Evolutionary conservation across 2,329 filamentous ascomycete species (phyloP).

Genomic region (Metarhizium rileyi): DNA sequence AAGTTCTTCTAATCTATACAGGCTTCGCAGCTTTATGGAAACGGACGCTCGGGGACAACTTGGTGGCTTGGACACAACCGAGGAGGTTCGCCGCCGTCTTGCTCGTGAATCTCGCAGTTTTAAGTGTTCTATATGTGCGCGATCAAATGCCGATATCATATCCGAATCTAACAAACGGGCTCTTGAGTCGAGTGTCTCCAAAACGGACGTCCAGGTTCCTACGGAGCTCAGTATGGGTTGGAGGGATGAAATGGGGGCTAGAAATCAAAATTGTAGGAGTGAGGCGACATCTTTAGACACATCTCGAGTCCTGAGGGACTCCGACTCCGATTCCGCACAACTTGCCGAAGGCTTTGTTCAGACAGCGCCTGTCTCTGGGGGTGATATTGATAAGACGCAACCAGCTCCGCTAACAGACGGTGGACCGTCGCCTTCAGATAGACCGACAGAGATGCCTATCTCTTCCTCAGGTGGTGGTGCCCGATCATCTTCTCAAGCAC

Average conservation of each 20-base stretch:
- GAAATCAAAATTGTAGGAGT: conserved; percentile 7
- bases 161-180: conserved; percentile 55
- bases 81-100: conserved; percentile 55
- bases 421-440: background rate
- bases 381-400: background rate
- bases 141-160: conserved; percentile 65
- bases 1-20: conserved; percentile 10
- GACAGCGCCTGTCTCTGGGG: conserved; percentile 26
- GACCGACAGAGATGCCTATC: too few relatives aligned
- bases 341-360: conserved; percentile 49
- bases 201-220: conserved; percentile 38
- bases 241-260: conserved; percentile 56
- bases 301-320: conserved; percentile 7
- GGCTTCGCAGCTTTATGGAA: conserved; percentile 84
- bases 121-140: conserved; percentile 61
- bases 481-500: background rate
- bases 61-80: conserved; percentile 72
- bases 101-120: conserved; percentile 58
- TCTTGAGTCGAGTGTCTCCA: conserved; percentile 24
- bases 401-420: background rate
- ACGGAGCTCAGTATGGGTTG: conserved; percentile 57
- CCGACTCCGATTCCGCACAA: conserved; percentile 34
- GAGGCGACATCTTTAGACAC: background rate
- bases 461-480: background rate
- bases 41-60: conserved; percentile 80